Conservation (phyloP, 2,329 filamentous ascomycete genomes). For the Colletotrichum aenigma region DNA sequence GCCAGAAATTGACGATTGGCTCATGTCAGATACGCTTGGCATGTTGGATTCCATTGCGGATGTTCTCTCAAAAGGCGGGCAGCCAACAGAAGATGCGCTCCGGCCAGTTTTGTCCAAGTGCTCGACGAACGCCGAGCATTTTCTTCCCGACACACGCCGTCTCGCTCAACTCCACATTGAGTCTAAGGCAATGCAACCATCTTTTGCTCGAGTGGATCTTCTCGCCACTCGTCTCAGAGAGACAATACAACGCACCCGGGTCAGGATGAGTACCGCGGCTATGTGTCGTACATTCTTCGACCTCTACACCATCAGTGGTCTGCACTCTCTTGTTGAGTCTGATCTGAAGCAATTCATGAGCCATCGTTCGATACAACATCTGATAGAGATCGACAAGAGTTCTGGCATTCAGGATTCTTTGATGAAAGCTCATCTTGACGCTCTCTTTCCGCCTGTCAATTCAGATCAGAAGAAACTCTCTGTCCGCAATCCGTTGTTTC, state of each 20-base stretch:
- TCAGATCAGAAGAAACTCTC: neutral
- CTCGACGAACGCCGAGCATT: neutral
- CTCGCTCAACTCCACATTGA: neutral
- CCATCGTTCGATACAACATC: neutral
- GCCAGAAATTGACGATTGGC: neutral
- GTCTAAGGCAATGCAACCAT: neutral
- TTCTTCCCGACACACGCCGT: neutral
- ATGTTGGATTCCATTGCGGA: neutral
- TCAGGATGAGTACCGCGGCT: neutral
- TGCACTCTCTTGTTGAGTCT: neutral
- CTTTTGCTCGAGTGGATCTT: neutral
- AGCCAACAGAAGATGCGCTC: neutral
- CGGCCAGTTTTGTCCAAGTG: neutral
- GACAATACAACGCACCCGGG: neutral
- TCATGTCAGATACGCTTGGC: neutral
- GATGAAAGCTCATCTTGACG: neutral
- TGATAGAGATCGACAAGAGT: neutral
- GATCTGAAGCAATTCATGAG: neutral
- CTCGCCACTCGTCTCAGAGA: neutral
- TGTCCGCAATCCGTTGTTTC: neutral
- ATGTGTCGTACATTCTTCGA: neutral
- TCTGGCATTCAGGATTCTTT: neutral
- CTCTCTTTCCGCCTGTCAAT: neutral
- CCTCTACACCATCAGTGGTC: neutral
- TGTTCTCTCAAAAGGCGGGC: neutral